phyloP scores from a whole-genome alignment of 2,329 filamentous ascomycete species.

The Pseudogymnoascus sp. region DNA sequence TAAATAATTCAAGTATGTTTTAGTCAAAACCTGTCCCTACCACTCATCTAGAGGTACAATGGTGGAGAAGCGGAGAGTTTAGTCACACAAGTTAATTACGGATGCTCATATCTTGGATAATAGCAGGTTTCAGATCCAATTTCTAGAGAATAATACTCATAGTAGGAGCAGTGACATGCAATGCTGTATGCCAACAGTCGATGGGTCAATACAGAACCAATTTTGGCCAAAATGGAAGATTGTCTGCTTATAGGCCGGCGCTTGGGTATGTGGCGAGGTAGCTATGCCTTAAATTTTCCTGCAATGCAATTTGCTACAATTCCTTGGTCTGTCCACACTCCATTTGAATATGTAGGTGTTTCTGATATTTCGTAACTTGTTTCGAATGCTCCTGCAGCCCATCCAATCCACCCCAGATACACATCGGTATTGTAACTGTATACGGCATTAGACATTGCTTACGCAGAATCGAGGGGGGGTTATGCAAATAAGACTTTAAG shows the following conservation, averaged over 20 bases:
- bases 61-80: too few relatives aligned
- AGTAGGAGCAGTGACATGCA: neutral
- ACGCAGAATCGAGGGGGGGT: neutral
- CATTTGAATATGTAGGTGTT: conserved; percentile 18
- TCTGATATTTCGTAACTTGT: conserved; percentile 19
- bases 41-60: too few relatives aligned
- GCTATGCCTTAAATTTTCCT: neutral
- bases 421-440: conserved; percentile 22
- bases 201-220: neutral
- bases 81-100: neutral
- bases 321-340: conserved; percentile 18
- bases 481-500: neutral
- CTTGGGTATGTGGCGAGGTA: neutral
- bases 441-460: neutral
- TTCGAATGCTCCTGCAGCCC: conserved; percentile 30
- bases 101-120: neutral
- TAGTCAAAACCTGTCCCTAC: too few relatives aligned
- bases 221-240: neutral
- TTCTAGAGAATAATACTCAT: neutral
- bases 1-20: too few relatives aligned
- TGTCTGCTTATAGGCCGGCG: neutral
- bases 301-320: neutral
- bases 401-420: conserved; percentile 28
- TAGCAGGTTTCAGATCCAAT: neutral
- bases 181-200: neutral